Evolutionary conservation across 1,284 basidiomycete species (phyloP).

Genomic region (Ustilago nuda): DNA sequence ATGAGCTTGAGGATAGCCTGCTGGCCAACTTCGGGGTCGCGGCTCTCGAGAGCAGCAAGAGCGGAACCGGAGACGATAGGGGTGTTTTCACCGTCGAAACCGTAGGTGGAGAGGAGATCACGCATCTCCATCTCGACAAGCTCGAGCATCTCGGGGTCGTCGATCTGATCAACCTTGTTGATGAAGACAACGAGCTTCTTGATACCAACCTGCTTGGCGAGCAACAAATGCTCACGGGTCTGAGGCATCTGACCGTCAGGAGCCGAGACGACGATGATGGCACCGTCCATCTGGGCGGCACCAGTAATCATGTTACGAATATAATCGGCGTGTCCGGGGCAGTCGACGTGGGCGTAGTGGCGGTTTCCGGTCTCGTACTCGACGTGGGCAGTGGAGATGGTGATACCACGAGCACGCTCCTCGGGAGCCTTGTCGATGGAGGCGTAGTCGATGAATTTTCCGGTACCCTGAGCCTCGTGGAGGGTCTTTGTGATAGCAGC

Average conservation of each 20-base stretch:
- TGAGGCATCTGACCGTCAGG: constrained; percentile 99
- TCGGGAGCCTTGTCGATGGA: constrained; percentile 99
- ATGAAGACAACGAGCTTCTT: constrained; percentile 99
- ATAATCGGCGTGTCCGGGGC: constrained; percentile 76
- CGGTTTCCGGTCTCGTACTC: constrained; percentile 91
- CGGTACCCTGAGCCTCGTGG: constrained; percentile 78
- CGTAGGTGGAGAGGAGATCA: constrained; percentile 85
- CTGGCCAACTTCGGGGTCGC: constrained; percentile 80
- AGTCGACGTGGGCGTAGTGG: constrained; percentile 99
- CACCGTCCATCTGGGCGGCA: constrained; percentile 93
- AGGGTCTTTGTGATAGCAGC: constrained; percentile 98
- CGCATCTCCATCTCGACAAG: constrained; percentile 99
- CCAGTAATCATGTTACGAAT: constrained; percentile 96
- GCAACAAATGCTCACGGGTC: constrained; percentile 95
- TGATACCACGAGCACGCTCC: constrained; percentile 99
- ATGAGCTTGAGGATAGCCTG: constrained; percentile 87
- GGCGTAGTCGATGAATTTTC: constrained; percentile 96
- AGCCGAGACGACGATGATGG: constrained; percentile 84
- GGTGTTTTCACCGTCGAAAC: constrained; percentile 96
- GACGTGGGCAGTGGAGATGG: constrained; percentile 88
- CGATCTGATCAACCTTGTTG: constrained; percentile 98
- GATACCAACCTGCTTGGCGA: constrained; percentile 98
- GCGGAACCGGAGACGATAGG: constrained; percentile 98
- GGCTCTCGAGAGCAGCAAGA: constrained; percentile 91
- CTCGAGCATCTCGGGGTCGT: constrained; percentile 98